These are phyloP conservation scores for Leptodontidium sp. DNA, from an alignment of 2,329 filamentous ascomycete genomes.

Conservation along the genomic window DNA sequence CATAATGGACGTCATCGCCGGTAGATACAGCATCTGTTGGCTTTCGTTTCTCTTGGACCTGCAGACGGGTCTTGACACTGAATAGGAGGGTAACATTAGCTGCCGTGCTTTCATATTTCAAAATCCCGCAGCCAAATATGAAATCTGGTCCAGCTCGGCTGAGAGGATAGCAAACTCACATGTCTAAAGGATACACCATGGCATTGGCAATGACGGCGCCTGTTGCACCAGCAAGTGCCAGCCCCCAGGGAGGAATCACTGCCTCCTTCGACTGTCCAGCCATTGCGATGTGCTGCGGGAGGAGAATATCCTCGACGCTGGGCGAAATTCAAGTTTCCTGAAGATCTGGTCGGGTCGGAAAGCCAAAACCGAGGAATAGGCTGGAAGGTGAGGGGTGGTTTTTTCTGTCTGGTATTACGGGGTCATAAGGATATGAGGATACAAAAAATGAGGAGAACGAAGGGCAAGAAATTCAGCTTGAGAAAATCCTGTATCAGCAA, in stretches of 20 bases:
- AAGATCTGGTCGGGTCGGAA: neutral
- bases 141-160: constrained; percentile 9
- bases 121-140: constrained; percentile 3
- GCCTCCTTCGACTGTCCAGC: constrained; percentile 47
- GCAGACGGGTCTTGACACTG: constrained; percentile 94
- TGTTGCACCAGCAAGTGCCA: constrained; percentile 88
- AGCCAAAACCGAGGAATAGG: neutral
- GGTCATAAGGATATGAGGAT: constrained; percentile 7
- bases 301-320: constrained; percentile 9
- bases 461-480: neutral
- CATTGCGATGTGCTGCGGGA: constrained; percentile 35
- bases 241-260: constrained; percentile 85
- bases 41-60: constrained; percentile 85
- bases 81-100: neutral
- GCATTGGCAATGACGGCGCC: constrained; percentile 96
- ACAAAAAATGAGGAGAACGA: neutral
- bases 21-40: constrained; percentile 53
- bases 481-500: constrained; percentile 9
- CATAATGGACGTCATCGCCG: constrained; percentile 74
- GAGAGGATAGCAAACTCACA: constrained; percentile 67
- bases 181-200: constrained; percentile 93
- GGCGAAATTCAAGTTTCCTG: neutral
- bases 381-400: neutral
- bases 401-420: neutral
- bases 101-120: neutral